Evolutionary conservation across 1,284 basidiomycete genomes (phyloP), one percentile per base, ranked within the genome.

Genomic region (Filobasidium uniguttulatum): DNA sequence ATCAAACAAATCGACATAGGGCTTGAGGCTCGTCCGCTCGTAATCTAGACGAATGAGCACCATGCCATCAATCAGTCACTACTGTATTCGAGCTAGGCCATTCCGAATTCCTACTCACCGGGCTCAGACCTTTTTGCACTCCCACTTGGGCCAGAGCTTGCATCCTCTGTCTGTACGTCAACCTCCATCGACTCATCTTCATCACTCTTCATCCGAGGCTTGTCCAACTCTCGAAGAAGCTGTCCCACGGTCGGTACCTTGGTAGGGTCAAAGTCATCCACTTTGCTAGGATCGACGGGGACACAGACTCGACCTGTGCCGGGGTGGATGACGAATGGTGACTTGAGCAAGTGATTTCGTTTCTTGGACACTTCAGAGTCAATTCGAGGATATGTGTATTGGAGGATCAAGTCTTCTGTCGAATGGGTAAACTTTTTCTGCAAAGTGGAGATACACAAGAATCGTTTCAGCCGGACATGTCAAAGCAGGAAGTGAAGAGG

Each of bases 281-380:
- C 79, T 29, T 71, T 67, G 29, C 70, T 71, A 1, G 88, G 83
- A 60, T 94, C 83, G 26, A 98, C 73, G 1, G 94, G 94, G 0
- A 98, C 87, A 67, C 93, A 99, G 9, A 99, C 80, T 35, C 90
- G 79, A 68, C 72, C 72, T 1, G 94, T 98, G 55, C 88, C 88
- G 0, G 94, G 93, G 68, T 99, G 93, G 0, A 98, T 75, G 63
- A 90, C 94, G 69, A 99, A 98, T 0, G 94, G 94, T 23, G 88
- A 83, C 69, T 99, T 99, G 55, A 99, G 79, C 72, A 99, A 77
- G 71, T 99, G 94, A 71, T 98, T 98, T 51, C 90, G 77, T 62
- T 93, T 88, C 63, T 97, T 94, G 1, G 90, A 91, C 14, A 99
- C 93, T 67, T 98, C 93, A 5, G 87, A 83, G 67, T 99, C 93